Percentiles rank a stretch among this genome's conserved stretches.
Evolutionary conservation across 2,329 filamentous ascomycete genomes (phyloP).

Genomic region (Aspergillus cejpii): DNA sequence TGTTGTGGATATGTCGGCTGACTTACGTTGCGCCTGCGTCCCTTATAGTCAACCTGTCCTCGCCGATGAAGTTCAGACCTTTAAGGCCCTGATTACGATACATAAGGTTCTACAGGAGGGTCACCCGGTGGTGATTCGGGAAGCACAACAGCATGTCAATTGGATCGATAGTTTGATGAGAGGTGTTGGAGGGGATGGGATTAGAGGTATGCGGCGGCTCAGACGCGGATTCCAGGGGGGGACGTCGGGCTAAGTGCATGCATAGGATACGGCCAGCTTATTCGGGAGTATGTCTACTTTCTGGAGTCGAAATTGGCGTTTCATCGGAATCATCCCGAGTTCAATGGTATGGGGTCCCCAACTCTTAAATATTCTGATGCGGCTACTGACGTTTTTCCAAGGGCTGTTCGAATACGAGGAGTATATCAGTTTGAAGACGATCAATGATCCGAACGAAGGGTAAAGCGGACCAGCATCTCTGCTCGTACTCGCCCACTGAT

Average conservation of each 20-base stretch:
- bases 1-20: constrained; percentile 3
- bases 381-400: constrained; percentile 20
- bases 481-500: constrained; percentile 17
- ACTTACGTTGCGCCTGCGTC: not conserved
- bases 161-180: constrained; percentile 92
- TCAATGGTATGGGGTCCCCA: constrained; percentile 61
- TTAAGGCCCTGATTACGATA: constrained; percentile 94
- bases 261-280: constrained; percentile 74
- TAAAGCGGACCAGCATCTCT: constrained; percentile 38
- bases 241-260: constrained; percentile 2
- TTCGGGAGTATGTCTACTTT: constrained; percentile 95
- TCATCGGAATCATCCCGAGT: constrained; percentile 92
- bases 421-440: constrained; percentile 94
- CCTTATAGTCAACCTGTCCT: constrained; percentile 78
- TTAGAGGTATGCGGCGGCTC: constrained; percentile 55
- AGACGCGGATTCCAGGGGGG: no score
- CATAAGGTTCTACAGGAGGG: constrained; percentile 98
- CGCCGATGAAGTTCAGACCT: constrained; percentile 96
- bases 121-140: constrained; percentile 76
- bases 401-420: constrained; percentile 96
- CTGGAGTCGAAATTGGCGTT: constrained; percentile 92
- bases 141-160: constrained; percentile 77
- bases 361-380: not conserved
- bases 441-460: constrained; percentile 97
- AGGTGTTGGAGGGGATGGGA: constrained; percentile 72